Evolutionary conservation across 768 basidiomycete genomes (phyloP).

Genomic region (Strobilomyces echinocephalus): DNA sequence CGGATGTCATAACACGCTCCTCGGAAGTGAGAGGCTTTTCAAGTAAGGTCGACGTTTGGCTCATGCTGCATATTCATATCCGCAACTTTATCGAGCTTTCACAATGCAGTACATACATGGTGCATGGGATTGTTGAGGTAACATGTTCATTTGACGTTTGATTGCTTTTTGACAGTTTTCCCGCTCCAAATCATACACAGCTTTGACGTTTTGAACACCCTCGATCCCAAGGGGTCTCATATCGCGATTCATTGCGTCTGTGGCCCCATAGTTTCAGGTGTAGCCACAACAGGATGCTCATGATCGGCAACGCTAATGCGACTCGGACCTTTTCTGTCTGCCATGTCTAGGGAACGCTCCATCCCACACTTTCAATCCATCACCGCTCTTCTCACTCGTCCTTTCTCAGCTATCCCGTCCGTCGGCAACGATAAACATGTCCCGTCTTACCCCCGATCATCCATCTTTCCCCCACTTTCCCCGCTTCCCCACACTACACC

Average conservation of each 20-base stretch:
- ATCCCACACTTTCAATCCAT: conserved; percentile 2
- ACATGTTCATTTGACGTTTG: conserved; percentile 6
- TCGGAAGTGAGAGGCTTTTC: not conserved
- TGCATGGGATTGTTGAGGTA: conserved; percentile 11
- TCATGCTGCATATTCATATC: not conserved
- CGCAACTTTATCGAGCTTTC: conserved; percentile 8
- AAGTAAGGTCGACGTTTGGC: conserved; percentile 10
- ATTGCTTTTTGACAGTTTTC: conserved; percentile 10
- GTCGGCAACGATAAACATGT: conserved; percentile 4
- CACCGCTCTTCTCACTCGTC: conserved; percentile 1
- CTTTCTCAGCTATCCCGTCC: not conserved
- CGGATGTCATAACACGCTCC: not conserved
- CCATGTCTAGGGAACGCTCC: not conserved
- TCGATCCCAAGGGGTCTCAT: not conserved
- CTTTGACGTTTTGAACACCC: not conserved
- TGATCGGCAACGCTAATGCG: not conserved
- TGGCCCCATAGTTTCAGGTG: not conserved
- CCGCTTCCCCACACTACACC: conserved; percentile 19
- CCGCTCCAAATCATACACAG: conserved; percentile 3
- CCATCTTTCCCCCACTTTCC: conserved; percentile 20
- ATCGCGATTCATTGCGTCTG: not conserved
- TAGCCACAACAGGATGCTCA: not conserved
- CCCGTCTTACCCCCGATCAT: conserved; percentile 5
- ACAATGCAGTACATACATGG: not conserved
- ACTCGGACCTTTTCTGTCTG: not conserved